phyloP scores from a whole-genome alignment of 2,329 filamentous ascomycete species.

The Cercospora canescens region DNA sequence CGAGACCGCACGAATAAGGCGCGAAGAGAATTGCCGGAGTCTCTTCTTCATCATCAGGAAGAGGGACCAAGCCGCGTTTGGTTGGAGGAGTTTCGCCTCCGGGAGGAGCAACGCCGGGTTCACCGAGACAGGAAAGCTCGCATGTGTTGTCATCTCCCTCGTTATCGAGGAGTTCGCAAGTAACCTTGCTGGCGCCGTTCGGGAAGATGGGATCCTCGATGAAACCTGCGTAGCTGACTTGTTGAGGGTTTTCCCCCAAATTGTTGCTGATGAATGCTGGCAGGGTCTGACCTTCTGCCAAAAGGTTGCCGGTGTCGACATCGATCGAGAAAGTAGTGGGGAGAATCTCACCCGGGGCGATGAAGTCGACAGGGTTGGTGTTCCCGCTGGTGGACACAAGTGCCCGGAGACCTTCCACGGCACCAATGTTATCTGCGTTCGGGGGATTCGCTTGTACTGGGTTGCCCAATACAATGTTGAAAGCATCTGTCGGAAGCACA shows the following conservation, averaged over 20 bases:
- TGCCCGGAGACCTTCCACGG: not conserved
- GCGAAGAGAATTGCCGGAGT: not conserved
- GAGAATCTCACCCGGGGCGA: not conserved
- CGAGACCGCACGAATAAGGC: not conserved
- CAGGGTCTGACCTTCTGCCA: not conserved
- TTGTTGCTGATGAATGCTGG: not conserved
- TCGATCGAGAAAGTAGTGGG: not conserved
- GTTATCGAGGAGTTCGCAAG: not conserved
- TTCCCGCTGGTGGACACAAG: not conserved
- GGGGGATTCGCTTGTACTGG: not conserved
- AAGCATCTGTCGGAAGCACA: not conserved
- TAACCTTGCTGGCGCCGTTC: not conserved
- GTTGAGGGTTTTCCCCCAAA: not conserved
- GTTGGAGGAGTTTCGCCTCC: no score
- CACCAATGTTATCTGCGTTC: not conserved
- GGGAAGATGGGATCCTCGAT: not conserved
- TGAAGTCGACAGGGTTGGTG: not conserved
- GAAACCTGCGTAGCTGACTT: not conserved
- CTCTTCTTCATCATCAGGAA: not conserved
- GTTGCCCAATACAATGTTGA: constrained; percentile 1
- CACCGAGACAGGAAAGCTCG: not conserved
- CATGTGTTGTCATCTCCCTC: not conserved
- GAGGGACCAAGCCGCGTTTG: no score
- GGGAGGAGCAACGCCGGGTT: not conserved
- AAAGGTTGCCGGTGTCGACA: not conserved